Evolutionary conservation across 495 filamentous ascomycete genomes (phyloP).

Genomic region (Antarctomyces pellizariae): DNA sequence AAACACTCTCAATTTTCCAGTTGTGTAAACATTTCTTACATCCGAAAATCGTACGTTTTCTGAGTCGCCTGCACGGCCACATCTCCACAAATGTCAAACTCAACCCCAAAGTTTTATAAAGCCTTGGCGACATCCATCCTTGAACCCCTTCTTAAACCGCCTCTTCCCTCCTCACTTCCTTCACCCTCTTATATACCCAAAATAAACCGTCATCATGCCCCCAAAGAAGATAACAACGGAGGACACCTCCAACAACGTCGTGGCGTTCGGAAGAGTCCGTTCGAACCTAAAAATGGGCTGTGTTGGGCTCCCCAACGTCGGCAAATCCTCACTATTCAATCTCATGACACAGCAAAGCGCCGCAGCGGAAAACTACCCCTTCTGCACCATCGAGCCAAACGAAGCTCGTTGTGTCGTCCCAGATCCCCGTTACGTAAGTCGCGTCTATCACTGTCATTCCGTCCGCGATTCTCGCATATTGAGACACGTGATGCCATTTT

Average conservation of each 20-base stretch:
- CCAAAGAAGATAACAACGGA: constrained; percentile 12
- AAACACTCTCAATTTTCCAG: too few species aligned
- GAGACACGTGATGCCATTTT: neutral
- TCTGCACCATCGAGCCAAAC: constrained; percentile 15
- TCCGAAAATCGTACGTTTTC: too few species aligned
- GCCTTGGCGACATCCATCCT: too few species aligned
- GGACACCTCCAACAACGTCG: constrained; percentile 9
- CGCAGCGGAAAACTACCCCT: constrained; percentile 13
- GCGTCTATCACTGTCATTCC: neutral
- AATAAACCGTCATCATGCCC: constrained; percentile 10
- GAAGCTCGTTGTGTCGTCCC: constrained; percentile 13
- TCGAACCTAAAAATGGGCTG: constrained; percentile 15
- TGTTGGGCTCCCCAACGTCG: constrained; percentile 13
- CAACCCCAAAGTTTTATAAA: too few species aligned
- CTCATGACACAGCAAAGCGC: constrained; percentile 12
- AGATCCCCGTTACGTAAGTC: constrained; percentile 10
- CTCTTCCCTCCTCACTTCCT: too few species aligned
- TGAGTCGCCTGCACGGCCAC: too few species aligned
- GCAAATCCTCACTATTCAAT: constrained; percentile 17
- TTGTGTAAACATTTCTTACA: too few species aligned
- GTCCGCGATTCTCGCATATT: neutral
- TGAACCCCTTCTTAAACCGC: too few species aligned
- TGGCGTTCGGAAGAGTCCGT: constrained; percentile 11
- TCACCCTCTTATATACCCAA: too few species aligned
- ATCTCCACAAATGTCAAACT: too few species aligned